These are phyloP conservation scores for Fraxinus sp. DNA, from an alignment of 305 asterid genomes.

Conservation along the genomic window DNA sequence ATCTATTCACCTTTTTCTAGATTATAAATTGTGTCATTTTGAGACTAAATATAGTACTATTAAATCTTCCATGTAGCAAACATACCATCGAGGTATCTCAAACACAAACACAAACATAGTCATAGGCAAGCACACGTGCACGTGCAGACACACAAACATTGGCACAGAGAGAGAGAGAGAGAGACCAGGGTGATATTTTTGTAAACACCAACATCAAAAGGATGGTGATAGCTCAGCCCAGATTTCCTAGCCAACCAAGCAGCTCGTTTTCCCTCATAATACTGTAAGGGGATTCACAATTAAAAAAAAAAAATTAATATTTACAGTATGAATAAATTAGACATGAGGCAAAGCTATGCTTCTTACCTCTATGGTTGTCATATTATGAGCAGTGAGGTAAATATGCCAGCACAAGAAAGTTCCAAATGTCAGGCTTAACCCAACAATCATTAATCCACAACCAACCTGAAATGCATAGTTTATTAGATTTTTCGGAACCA, in stretches of 20 bases:
- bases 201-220: conserved; percentile 69
- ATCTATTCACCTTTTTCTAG: background rate
- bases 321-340: background rate
- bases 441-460: conserved; percentile 45
- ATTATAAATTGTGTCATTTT: background rate
- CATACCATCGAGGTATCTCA: background rate
- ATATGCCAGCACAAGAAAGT: conserved; percentile 78
- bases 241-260: conserved; percentile 94
- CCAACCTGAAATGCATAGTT: conserved; percentile 42
- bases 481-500: conserved; percentile 19
- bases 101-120: background rate
- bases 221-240: conserved; percentile 71
- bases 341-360: background rate
- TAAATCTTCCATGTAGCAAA: background rate
- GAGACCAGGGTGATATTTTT: conserved; percentile 70
- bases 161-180: conserved; percentile 20
- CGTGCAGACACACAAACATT: background rate
- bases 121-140: background rate
- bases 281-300: conserved; percentile 38
- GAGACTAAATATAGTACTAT: background rate
- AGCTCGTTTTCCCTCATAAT: conserved; percentile 72
- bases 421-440: conserved; percentile 64
- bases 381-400: conserved; percentile 68
- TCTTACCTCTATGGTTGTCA: conserved; percentile 90
- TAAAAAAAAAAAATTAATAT: conserved; percentile 12